Evolutionary conservation across 257 asterid genomes (phyloP).

Genomic region (Anisodus tanguticus): DNA sequence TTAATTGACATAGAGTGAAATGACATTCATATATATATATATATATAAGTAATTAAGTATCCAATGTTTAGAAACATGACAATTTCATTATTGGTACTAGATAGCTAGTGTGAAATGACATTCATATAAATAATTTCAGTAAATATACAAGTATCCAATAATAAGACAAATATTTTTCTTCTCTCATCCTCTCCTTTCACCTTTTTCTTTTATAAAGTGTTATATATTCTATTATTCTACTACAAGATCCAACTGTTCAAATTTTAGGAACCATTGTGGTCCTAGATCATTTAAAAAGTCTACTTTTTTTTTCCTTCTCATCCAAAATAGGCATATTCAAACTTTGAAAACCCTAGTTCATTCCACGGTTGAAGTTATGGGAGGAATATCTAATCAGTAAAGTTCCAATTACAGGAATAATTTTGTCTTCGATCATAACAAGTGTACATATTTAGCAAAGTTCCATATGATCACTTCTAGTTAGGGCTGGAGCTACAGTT

Average conservation of each 20-base stretch:
- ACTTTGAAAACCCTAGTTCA: background rate
- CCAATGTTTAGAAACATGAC: background rate
- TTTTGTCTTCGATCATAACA: background rate
- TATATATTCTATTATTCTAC: background rate
- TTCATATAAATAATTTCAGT: background rate
- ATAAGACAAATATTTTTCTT: conserved; percentile 9
- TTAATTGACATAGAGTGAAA: background rate
- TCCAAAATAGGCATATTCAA: background rate
- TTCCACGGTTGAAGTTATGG: background rate
- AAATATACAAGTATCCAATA: background rate
- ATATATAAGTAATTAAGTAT: background rate
- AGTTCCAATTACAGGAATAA: background rate
- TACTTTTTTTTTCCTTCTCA: background rate
- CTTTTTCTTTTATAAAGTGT: background rate
- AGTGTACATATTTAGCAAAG: no score
- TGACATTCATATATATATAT: background rate
- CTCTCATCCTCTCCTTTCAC: background rate
- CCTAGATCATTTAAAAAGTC: background rate
- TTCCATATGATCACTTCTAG: background rate
- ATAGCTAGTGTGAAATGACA: background rate
- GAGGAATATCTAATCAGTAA: background rate
- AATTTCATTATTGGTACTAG: background rate
- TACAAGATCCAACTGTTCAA: background rate
- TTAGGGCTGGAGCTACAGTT: no score
- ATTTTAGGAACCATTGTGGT: background rate